Evolutionary conservation across 164 flowering plant genomes (phyloP), one percentile per base, ranked within the genome.

Genomic region (Paratinospora sagittata): DNA sequence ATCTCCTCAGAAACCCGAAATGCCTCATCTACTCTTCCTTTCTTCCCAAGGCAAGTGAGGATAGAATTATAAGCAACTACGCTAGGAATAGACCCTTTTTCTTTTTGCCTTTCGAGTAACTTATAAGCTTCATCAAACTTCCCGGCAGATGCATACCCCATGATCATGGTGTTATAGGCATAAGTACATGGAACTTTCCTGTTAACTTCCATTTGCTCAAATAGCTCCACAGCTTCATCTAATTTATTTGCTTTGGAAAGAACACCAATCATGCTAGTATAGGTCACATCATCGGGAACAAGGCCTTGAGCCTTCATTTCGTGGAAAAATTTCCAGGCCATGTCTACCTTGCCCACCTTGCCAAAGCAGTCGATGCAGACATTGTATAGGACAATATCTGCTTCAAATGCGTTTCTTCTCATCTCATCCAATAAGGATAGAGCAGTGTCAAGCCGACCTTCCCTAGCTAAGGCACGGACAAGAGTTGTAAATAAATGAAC

Each of bases 301-400:
- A 92, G 63, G 36, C 90, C 92, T 65, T 82, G 82, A 21, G 91
- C 75, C 73, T 84, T 85, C 88, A 94, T 86, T 82, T 94, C 97
- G 75, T 94, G 92, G 73, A 94, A 94, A 80, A 94, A 94, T 74
- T 94, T 94, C 97, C 98, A 92, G 27, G 95, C 97, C 90, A 92
- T 90, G 75, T 94, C 97, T 67, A 92, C 91, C 81, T 91, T 90
- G 27, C 98, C 98, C 24, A 70, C 84, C 87, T 87, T 90, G 14
- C 98, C 98, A 78, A 94, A 94, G 78, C 93, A 87, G 70, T 94
- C 96, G 34, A 94, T 90, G 70, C 97, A 94, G 12, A 94, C 98
- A 77, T 94, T 94, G 67, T 90, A 94, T 13, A 94, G 92, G 72
- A 92, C 94, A 70, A 90, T 75, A 69, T 94, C 98, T 12, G 87